Evolutionary conservation across 2,329 filamentous ascomycete species (phyloP).

Genomic region (Coniella lustricola): DNA sequence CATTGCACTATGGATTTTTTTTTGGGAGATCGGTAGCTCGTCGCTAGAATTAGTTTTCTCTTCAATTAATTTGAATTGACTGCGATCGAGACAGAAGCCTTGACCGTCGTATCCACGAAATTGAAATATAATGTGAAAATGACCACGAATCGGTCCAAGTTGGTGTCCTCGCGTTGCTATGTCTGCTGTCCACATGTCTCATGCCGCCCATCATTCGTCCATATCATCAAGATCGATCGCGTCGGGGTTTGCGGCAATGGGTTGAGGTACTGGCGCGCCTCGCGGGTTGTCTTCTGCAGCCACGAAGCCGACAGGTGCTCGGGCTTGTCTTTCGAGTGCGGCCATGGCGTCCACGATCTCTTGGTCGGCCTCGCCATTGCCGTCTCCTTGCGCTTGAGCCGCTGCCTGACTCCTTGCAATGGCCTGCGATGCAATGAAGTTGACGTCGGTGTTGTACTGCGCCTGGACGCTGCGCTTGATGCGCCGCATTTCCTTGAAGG

Average conservation of each 20-base stretch:
- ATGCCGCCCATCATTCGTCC: constrained; percentile 44
- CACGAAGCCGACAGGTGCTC: constrained; percentile 85
- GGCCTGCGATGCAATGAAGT: constrained; percentile 94
- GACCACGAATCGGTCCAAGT: not conserved
- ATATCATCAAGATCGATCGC: constrained; percentile 74
- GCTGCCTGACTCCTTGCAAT: constrained; percentile 70
- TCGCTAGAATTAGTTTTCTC: not conserved
- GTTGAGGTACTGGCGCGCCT: constrained; percentile 37
- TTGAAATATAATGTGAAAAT: not conserved
- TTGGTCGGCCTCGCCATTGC: constrained; percentile 35
- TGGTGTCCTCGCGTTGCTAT: not conserved
- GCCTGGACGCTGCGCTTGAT: constrained; percentile 97
- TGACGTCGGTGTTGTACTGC: constrained; percentile 98
- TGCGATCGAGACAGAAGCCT: constrained; percentile 1
- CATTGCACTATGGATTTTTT: not conserved
- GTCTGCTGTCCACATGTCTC: not conserved
- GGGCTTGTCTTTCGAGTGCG: constrained; percentile 78
- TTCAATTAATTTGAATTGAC: constrained; percentile 6
- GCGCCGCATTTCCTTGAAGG: constrained; percentile 97
- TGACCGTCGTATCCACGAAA: not conserved
- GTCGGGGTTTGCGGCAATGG: constrained; percentile 65
- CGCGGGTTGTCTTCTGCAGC: constrained; percentile 71
- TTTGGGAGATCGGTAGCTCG: too few species aligned
- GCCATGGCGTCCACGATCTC: constrained; percentile 77
- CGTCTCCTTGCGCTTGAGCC: constrained; percentile 34